Evolutionary conservation across 2,329 filamentous ascomycete species (phyloP), one percentile per base, ranked within the genome.

Genomic region (Corynespora cassiicola): DNA sequence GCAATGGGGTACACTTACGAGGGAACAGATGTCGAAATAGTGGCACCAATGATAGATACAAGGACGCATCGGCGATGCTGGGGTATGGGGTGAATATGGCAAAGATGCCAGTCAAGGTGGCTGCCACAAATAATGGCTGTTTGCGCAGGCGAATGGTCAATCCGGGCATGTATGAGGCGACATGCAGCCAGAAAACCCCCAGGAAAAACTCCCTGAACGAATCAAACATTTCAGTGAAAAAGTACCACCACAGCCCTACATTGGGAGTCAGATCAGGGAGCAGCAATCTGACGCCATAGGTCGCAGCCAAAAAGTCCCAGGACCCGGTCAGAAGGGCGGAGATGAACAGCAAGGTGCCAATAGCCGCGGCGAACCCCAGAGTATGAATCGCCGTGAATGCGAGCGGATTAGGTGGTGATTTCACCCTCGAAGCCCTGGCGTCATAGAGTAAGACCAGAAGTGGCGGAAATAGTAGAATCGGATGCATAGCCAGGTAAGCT

Each of bases 151-250:
- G 86, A 38, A 96, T 79, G 9, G 86, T 90, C 26, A 99, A 75
- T 0, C 89, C 92, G 11, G 87, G 87, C 22, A 95, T 88, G 69
- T 99, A 99, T 24, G 88, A 87, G 1, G 87, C 84, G 41, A 97
- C 82, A 65, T 99, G 94, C 45, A 99, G 80, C 90, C 95, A 97
- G 74, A 99, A 99, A 31, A 99, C 91, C 37, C 88, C 94, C 3
- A 99, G 81, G 77, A 97, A 99, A 77, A 99, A 99, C 55, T 87
- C 86, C 24, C 94, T 82, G 78, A 99, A 99, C 1, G 91, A 92
- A 71, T 99, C 94, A 66, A 99, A 99, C 84, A 99, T 99, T 66
- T 99, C 92, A 54, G 95, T 95, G 65, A 99, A 97, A 73, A 99
- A 99, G 71, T 99, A 99, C 94, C 94, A 99, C 94, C 94, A 99